These are phyloP conservation scores for Pseudopithomyces chartarum DNA, from an alignment of 2,329 filamentous ascomycete genomes.

Conservation along the genomic window DNA sequence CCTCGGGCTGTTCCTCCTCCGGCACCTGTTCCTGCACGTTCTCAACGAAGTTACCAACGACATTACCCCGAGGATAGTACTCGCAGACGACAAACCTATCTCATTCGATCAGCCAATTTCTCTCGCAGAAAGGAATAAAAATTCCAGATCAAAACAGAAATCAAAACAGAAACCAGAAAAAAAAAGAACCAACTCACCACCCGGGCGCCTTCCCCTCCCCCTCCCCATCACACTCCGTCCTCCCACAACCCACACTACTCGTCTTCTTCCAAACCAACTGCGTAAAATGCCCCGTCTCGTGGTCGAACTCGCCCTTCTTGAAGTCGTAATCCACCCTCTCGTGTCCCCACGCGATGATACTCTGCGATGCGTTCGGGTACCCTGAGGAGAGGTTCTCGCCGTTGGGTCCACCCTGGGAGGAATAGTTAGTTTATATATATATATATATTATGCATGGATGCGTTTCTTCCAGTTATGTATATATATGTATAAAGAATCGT, in stretches of 20 bases:
- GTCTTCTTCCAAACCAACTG: slow-evolving; percentile 33
- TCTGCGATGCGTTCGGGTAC: slow-evolving; percentile 62
- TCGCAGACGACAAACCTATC: slow-evolving; percentile 40
- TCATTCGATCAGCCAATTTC: background rate
- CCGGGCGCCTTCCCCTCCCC: slow-evolving; percentile 25
- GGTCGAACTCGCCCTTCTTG: slow-evolving; percentile 47
- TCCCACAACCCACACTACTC: slow-evolving; percentile 25
- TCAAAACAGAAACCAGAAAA: background rate
- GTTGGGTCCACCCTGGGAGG: slow-evolving; percentile 66
- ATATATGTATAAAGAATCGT: no score
- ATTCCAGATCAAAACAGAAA: background rate
- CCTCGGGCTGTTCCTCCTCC: slow-evolving; percentile 11
- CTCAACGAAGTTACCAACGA: slow-evolving; percentile 36
- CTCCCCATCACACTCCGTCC: slow-evolving; percentile 21
- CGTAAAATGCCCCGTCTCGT: slow-evolving; percentile 32
- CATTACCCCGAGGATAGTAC: slow-evolving; percentile 46
- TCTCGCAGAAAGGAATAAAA: background rate
- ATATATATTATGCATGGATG: no score
- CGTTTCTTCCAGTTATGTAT: no score
- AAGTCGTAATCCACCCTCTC: slow-evolving; percentile 67
- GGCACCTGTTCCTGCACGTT: slow-evolving; percentile 34
- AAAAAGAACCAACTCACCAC: slow-evolving; percentile 15
- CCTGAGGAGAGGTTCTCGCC: slow-evolving; percentile 78
- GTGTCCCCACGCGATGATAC: slow-evolving; percentile 69
- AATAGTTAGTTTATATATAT: no score